phyloP scores from a whole-genome alignment of 2,329 filamentous ascomycete genomes.

The Clarireedia paspali region DNA sequence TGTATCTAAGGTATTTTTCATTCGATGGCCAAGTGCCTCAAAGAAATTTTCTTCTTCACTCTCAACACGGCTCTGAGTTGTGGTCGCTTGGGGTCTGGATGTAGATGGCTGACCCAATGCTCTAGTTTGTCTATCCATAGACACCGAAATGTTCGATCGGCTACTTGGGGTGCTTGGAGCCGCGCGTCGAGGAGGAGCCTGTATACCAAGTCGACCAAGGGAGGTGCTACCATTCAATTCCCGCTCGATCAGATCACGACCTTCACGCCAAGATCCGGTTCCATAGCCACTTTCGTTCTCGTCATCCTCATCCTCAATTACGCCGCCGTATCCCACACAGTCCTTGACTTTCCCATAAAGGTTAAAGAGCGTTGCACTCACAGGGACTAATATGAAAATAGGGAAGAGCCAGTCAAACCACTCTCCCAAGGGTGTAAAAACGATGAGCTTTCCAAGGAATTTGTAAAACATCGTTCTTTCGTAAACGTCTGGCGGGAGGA shows the following conservation, averaged over 20 bases:
- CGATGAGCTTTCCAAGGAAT: slow-evolving; percentile 77
- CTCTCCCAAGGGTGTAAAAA: slow-evolving; percentile 71
- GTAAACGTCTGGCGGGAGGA: slow-evolving; percentile 67
- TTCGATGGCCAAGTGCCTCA: slow-evolving; percentile 70
- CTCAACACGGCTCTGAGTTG: slow-evolving; percentile 34
- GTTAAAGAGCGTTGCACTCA: slow-evolving; percentile 79
- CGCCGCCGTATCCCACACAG: slow-evolving; percentile 64
- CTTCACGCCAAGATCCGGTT: slow-evolving; percentile 83
- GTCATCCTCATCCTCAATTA: slow-evolving; percentile 68
- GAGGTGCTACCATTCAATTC: slow-evolving; percentile 63
- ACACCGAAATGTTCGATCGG: slow-evolving; percentile 18
- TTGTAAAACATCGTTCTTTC: slow-evolving; percentile 74
- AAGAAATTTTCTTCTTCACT: slow-evolving; percentile 77
- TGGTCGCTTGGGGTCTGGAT: slow-evolving; percentile 17
- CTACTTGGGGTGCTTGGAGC: slow-evolving; percentile 25
- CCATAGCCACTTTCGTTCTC: slow-evolving; percentile 60
- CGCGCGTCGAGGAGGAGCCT: slow-evolving; percentile 12
- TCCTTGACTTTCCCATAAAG: slow-evolving; percentile 77
- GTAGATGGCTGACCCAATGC: slow-evolving; percentile 26
- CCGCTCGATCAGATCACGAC: slow-evolving; percentile 79
- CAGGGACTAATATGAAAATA: slow-evolving; percentile 76
- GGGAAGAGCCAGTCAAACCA: slow-evolving; percentile 89
- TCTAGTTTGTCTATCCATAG: slow-evolving; percentile 26
- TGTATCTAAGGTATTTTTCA: slow-evolving; percentile 87
- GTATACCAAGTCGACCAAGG: slow-evolving; percentile 36